Percentiles rank a stretch among this genome's conserved stretches.
Conservation (phyloP, 2,329 filamentous ascomycete species). For the Chaetoscypha palmicola region DNA sequence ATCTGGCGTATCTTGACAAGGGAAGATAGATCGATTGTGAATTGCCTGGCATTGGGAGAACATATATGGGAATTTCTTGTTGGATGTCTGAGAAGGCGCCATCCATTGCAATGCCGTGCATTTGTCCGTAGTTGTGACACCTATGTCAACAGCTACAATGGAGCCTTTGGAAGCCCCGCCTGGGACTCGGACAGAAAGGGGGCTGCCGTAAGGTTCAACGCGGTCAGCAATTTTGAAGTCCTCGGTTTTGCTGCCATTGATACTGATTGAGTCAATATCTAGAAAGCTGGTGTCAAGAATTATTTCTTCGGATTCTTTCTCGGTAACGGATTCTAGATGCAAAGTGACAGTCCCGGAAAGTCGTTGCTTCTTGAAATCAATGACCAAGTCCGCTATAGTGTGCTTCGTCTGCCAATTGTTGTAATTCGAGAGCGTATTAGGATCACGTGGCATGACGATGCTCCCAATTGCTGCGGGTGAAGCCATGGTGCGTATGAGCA, state of each 20-base stretch:
- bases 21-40: constrained; percentile 87
- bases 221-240: constrained; percentile 62
- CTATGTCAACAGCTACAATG: constrained; percentile 52
- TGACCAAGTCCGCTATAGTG: constrained; percentile 71
- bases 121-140: constrained; percentile 72
- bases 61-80: constrained; percentile 95
- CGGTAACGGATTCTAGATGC: constrained; percentile 68
- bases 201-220: constrained; percentile 66
- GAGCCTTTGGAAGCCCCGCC: constrained; percentile 47
- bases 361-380: constrained; percentile 75
- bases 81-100: constrained; percentile 85
- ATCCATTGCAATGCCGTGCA: constrained; percentile 96
- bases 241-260: constrained; percentile 54
- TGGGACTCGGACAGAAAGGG: constrained; percentile 58
- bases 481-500: constrained; percentile 20
- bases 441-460: constrained; percentile 51
- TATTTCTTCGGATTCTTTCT: constrained; percentile 67
- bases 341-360: constrained; percentile 72
- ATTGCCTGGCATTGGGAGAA: constrained; percentile 98
- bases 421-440: constrained; percentile 89
- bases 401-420: constrained; percentile 79
- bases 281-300: constrained; percentile 85
- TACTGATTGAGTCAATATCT: constrained; percentile 62
- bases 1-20: constrained; percentile 95
- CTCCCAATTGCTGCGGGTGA: no score